Conservation (phyloP, 1,139 yeast genomes). For the Wickerhamomyces sp. region DNA sequence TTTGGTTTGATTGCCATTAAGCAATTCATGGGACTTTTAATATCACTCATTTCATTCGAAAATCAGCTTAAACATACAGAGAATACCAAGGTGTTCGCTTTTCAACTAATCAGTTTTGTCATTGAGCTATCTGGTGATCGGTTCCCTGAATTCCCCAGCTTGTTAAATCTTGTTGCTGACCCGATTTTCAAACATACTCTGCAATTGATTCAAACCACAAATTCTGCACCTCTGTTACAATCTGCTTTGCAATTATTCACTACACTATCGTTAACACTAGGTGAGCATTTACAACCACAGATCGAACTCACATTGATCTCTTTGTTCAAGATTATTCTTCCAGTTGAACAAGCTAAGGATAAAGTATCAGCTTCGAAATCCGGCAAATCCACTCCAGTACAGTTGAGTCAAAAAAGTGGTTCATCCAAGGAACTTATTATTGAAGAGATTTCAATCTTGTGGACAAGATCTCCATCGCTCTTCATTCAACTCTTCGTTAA, state of each 20-base stretch:
- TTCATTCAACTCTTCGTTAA: constrained; percentile 75
- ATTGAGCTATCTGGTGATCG: constrained; percentile 77
- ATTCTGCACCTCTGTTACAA: constrained; percentile 60
- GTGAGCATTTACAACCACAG: constrained; percentile 57
- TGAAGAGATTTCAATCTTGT: constrained; percentile 77
- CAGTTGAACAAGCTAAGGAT: constrained; percentile 28
- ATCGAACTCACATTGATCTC: constrained; percentile 61
- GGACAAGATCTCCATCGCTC: constrained; percentile 79
- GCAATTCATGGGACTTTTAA: constrained; percentile 57
- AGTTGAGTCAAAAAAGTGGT: constrained; percentile 30
- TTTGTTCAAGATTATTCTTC: constrained; percentile 51
- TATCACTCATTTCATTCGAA: constrained; percentile 81
- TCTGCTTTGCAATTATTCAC: constrained; percentile 74
- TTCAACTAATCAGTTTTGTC: constrained; percentile 70
- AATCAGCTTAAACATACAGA: constrained; percentile 85
- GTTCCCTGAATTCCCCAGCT: constrained; percentile 60
- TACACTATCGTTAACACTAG: constrained; percentile 58
- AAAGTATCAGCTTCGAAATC: constrained; percentile 14
- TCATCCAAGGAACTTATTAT: constrained; percentile 73
- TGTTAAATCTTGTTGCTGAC: constrained; percentile 68
- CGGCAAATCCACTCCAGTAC: constrained; percentile 23
- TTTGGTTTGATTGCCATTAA: constrained; percentile 35
- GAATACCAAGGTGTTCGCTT: constrained; percentile 78
- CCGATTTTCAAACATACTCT: constrained; percentile 79
- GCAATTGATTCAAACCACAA: constrained; percentile 71